Percentiles rank a stretch among this genome's conserved stretches.
These are phyloP conservation scores for Coemansia sp. DNA, from an alignment of 192 early-diverging fungal genomes.

Conservation along the genomic window DNA sequence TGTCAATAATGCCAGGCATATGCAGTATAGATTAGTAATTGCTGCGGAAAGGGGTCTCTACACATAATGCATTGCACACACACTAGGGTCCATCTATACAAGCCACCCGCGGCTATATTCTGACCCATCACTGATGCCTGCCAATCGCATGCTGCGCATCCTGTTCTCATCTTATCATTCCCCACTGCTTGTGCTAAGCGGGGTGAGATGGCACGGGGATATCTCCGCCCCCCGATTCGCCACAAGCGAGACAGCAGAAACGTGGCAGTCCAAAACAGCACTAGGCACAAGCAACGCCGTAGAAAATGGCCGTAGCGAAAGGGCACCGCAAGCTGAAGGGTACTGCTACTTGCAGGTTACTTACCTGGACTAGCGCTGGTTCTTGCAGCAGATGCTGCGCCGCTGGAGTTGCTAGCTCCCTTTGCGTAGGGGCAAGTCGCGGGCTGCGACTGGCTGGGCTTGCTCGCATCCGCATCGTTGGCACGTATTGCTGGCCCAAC, in stretches of 20 bases:
- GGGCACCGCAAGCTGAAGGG: neutral
- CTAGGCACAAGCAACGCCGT: neutral
- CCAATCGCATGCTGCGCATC: constrained; percentile 2
- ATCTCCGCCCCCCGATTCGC: neutral
- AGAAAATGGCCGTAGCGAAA: neutral
- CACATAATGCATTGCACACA: neutral
- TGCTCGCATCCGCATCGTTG: constrained; percentile 26
- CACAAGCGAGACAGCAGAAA: neutral
- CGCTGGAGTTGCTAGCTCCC: constrained; percentile 10
- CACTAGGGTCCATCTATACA: neutral
- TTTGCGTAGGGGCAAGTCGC: constrained; percentile 42
- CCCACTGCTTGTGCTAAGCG: neutral
- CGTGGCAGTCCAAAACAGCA: neutral
- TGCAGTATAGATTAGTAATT: neutral
- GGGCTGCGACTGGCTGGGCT: constrained; percentile 11
- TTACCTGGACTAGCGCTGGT: constrained; percentile 19
- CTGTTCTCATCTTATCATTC: constrained; percentile 25
- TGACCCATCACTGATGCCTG: neutral
- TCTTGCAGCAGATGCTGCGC: neutral
- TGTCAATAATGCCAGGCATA: neutral
- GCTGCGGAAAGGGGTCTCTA: neutral
- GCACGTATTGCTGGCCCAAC: constrained; percentile 48
- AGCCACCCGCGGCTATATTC: neutral
- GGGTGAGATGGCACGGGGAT: neutral
- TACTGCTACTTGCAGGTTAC: constrained; percentile 3